Conservation (phyloP, 176 grass and related monocot genomes). For the Aegilops tauschii region DNA sequence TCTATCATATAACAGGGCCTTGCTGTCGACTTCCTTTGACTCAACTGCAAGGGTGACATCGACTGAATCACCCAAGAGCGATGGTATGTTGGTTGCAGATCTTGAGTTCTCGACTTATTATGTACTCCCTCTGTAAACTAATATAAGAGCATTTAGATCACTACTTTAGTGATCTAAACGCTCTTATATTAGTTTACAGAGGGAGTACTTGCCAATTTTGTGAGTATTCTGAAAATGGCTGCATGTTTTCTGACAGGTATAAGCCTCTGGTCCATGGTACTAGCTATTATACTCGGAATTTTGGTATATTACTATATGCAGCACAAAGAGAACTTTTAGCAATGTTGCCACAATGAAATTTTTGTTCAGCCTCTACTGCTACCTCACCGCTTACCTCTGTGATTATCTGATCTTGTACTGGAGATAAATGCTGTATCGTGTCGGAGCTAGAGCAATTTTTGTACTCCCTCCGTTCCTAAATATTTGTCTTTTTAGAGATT, state of each 20-base stretch:
- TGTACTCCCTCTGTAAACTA: too few relatives aligned
- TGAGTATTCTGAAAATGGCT: conserved; percentile 9
- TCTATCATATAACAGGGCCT: conserved; percentile 43
- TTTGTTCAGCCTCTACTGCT: not conserved
- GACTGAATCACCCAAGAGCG: conserved; percentile 47
- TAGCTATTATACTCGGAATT: conserved; percentile 65
- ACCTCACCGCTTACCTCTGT: not conserved
- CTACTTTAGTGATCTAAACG: too few relatives aligned
- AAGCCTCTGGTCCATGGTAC: conserved; percentile 51
- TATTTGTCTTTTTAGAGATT: too few relatives aligned
- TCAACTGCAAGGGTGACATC: conserved; percentile 81
- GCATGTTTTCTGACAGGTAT: conserved; percentile 54
- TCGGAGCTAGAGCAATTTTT: conserved; percentile 3
- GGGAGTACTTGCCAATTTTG: not conserved
- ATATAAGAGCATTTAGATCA: too few relatives aligned
- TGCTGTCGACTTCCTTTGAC: conserved; percentile 90
- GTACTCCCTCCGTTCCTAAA: not conserved
- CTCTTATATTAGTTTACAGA: too few relatives aligned
- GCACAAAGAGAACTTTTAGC: conserved; percentile 44
- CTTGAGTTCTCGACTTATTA: conserved; percentile 16
- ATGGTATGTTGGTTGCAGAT: conserved; percentile 29
- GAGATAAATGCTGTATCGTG: not conserved
- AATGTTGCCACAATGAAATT: conserved; percentile 21
- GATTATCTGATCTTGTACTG: not conserved
- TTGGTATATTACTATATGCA: conserved; percentile 69